These are phyloP conservation scores for Volvox africanus DNA, from an alignment of 139 green algal genomes.

Conservation along the genomic window DNA sequence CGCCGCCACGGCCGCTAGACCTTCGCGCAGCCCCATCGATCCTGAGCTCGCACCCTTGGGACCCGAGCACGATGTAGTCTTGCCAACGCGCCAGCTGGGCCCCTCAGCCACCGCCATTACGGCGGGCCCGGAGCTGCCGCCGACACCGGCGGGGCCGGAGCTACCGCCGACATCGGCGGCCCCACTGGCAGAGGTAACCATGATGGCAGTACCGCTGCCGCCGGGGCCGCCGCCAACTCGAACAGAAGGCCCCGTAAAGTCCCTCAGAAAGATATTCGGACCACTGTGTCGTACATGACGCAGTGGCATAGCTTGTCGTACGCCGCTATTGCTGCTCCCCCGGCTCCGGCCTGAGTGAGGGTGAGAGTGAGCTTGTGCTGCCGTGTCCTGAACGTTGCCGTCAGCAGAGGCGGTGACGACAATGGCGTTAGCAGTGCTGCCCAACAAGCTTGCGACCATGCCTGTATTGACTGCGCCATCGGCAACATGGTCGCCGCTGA, in stretches of 20 bases:
- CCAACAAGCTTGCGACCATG: too few species aligned
- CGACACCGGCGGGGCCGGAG: background rate
- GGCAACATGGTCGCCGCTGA: too few species aligned
- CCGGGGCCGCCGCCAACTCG: background rate
- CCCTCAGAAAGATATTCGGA: background rate
- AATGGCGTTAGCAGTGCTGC: too few species aligned
- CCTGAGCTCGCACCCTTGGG: background rate
- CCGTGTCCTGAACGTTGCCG: too few species aligned
- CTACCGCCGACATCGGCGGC: background rate
- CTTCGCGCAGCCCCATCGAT: background rate
- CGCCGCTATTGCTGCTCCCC: background rate
- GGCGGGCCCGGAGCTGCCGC: background rate
- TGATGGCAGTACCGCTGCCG: background rate
- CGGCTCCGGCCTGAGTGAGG: background rate
- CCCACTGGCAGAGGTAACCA: background rate
- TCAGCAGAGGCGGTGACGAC: too few species aligned
- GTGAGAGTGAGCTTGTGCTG: too few species aligned
- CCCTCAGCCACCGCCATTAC: too few species aligned
- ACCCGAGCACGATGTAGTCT: background rate
- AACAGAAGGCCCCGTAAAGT: background rate
- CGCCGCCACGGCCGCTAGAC: background rate
- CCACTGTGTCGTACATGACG: background rate
- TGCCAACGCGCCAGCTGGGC: background rate
- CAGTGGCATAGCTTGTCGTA: background rate
- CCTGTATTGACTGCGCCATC: too few species aligned